phyloP scores from a whole-genome alignment of 805 yeast species.

The Zygosaccharomyces lentus region DNA sequence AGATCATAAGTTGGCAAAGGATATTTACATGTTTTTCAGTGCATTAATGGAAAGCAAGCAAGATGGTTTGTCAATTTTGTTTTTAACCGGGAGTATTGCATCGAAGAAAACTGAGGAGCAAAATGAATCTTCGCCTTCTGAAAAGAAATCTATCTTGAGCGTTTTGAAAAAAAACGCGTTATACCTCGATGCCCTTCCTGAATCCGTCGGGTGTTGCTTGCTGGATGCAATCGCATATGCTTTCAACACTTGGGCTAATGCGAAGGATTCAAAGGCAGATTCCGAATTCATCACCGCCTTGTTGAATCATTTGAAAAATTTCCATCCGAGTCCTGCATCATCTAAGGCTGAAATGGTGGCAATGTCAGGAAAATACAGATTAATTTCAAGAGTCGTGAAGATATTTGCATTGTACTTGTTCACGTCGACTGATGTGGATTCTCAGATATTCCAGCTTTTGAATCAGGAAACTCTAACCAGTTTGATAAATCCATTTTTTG shows the following conservation, averaged over 20 bases:
- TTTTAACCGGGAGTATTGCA: conserved; percentile 52
- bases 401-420: conserved; percentile 68
- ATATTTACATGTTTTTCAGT: conserved; percentile 60
- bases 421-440: conserved; percentile 44
- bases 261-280: conserved; percentile 50
- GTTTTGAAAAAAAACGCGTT: conserved; percentile 53
- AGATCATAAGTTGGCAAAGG: conserved; percentile 48
- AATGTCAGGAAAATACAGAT: conserved; percentile 50
- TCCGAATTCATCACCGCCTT: conserved; percentile 34
- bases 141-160: conserved; percentile 43
- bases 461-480: conserved; percentile 36
- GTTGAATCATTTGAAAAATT: conserved; percentile 38
- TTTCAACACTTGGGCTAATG: conserved; percentile 71
- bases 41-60: conserved; percentile 67
- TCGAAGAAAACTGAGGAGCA: conserved; percentile 25
- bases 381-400: conserved; percentile 67
- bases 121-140: conserved; percentile 10
- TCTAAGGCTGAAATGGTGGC: conserved; percentile 29
- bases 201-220: conserved; percentile 59
- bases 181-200: conserved; percentile 52
- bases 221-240: conserved; percentile 72
- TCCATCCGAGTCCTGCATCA: conserved; percentile 18
- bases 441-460: conserved; percentile 43
- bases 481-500: conserved; percentile 37
- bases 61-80: conserved; percentile 69